Conservation (phyloP, 768 basidiomycete genomes). For the Daedaleopsis sinensis region DNA sequence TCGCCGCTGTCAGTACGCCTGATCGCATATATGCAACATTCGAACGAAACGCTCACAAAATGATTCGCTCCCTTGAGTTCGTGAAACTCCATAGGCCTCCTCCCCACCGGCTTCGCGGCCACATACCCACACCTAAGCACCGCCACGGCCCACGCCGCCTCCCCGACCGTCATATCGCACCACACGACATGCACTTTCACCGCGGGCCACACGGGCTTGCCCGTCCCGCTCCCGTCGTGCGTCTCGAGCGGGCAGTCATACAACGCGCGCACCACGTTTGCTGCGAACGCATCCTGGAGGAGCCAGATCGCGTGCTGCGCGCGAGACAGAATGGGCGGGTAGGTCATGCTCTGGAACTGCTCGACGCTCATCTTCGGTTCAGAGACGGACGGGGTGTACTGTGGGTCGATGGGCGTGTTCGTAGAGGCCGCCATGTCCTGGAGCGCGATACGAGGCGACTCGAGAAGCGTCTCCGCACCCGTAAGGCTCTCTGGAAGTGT, state of each 20-base stretch:
- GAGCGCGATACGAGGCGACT: slow-evolving; percentile 5
- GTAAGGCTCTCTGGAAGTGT: slow-evolving; percentile 3
- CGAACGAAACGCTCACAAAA: slow-evolving; percentile 8
- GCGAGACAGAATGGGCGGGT: slow-evolving; percentile 4
- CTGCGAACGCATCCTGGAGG: not conserved
- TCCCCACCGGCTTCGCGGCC: slow-evolving; percentile 1
- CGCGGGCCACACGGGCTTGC: slow-evolving; percentile 12
- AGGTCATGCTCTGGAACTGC: slow-evolving; percentile 10
- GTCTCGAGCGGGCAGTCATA: slow-evolving; percentile 8
- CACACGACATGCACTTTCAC: slow-evolving; percentile 9
- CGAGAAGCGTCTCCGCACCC: not conserved
- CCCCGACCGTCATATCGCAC: slow-evolving; percentile 14
- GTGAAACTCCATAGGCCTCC: slow-evolving; percentile 7
- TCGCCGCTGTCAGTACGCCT: not conserved
- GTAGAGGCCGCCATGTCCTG: not conserved
- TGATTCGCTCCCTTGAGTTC: slow-evolving; percentile 12
- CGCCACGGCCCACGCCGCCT: slow-evolving; percentile 6
- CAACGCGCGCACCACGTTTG: slow-evolving; percentile 8
- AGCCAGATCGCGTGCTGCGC: slow-evolving; percentile 11
- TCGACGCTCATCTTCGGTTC: slow-evolving; percentile 8
- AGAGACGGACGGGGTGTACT: slow-evolving; percentile 5
- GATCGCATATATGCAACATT: not conserved
- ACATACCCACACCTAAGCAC: not conserved
- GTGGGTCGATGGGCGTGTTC: not conserved
- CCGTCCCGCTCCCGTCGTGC: slow-evolving; percentile 4